phyloP scores from a whole-genome alignment of 176 grass and related monocot species.

The Secale cereale region DNA sequence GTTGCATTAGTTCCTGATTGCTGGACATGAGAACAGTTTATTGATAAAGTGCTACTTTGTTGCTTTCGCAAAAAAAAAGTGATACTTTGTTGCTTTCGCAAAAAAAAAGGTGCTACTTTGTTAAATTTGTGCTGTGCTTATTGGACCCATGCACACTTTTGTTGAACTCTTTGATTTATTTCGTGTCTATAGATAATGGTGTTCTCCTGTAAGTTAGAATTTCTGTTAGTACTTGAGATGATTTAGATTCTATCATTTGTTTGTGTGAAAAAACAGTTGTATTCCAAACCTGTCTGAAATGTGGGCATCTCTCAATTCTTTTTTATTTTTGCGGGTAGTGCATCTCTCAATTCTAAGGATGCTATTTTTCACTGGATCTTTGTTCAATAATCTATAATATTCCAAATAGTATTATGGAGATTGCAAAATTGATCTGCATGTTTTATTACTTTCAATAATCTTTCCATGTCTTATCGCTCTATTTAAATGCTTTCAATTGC shows the following conservation, averaged over 20 bases:
- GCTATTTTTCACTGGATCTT: background rate
- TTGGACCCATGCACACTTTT: background rate
- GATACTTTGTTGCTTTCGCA: too few relatives aligned
- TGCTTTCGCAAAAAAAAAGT: too few relatives aligned
- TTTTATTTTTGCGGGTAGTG: too few relatives aligned
- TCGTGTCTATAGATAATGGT: background rate
- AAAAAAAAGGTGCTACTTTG: too few relatives aligned
- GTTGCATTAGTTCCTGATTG: background rate
- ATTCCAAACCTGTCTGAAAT: background rate
- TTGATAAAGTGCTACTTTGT: background rate
- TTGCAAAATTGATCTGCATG: background rate
- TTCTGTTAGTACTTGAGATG: background rate
- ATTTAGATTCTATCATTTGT: background rate
- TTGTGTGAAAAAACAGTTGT: background rate
- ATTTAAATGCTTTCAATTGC: constrained; percentile 12
- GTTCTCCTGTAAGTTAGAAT: background rate
- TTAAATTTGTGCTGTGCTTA: background rate
- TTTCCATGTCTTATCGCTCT: background rate
- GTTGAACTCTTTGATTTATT: background rate
- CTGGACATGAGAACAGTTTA: background rate
- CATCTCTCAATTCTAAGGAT: background rate
- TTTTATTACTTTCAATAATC: background rate
- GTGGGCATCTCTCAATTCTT: too few relatives aligned
- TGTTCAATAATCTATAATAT: background rate
- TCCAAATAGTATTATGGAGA: background rate